phyloP scores from a whole-genome alignment of 768 basidiomycete species.

The Phanerodontia chrysosporium region DNA sequence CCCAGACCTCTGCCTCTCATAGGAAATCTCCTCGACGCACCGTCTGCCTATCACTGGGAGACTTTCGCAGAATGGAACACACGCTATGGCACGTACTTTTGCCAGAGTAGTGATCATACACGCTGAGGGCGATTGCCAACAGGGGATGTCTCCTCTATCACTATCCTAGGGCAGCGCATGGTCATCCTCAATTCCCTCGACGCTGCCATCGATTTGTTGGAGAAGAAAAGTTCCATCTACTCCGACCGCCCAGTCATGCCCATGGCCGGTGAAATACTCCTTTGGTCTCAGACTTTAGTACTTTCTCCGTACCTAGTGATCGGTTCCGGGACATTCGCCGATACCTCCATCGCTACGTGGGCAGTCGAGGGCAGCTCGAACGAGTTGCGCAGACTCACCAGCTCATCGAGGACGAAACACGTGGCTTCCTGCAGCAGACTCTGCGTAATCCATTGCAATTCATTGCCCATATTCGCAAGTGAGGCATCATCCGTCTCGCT shows the following conservation, averaged over 20 bases:
- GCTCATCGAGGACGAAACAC: constrained; percentile 39
- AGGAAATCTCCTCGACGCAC: constrained; percentile 10
- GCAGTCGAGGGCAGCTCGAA: constrained; percentile 26
- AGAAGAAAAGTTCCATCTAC: constrained; percentile 24
- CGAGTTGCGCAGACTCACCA: constrained; percentile 31
- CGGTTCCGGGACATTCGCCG: constrained; percentile 39
- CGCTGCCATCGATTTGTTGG: constrained; percentile 25
- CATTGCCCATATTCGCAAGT: constrained; percentile 37
- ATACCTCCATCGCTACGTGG: constrained; percentile 37
- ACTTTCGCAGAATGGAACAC: constrained; percentile 24
- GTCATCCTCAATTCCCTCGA: constrained; percentile 26
- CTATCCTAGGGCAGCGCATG: constrained; percentile 23
- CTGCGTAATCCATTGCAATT: constrained; percentile 35
- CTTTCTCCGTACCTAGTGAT: constrained; percentile 36
- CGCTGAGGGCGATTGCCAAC: no score
- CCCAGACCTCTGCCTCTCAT: constrained; percentile 7
- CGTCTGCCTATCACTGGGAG: constrained; percentile 18
- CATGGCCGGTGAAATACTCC: constrained; percentile 19
- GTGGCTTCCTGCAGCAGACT: constrained; percentile 39
- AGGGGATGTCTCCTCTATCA: constrained; percentile 27
- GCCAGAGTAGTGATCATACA: no score
- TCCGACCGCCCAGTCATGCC: constrained; percentile 20
- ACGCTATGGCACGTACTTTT: constrained; percentile 22
- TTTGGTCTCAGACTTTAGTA: constrained; percentile 30
- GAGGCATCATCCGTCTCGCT: constrained; percentile 4